Evolutionary conservation across 768 basidiomycete genomes (phyloP).

Genomic region (Exsudoporus frostii): DNA sequence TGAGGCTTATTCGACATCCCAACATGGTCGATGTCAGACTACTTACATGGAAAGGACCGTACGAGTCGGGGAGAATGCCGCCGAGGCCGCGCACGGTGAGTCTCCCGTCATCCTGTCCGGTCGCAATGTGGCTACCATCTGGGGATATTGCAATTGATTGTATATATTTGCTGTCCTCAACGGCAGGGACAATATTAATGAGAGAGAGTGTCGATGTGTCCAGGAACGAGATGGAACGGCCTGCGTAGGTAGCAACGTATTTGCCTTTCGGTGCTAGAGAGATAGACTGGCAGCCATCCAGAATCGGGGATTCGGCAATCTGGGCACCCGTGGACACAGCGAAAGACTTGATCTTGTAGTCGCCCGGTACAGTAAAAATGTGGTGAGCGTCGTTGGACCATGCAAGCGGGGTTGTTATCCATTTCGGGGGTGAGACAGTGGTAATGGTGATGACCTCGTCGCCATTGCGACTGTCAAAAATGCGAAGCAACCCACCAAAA

Average conservation of each 20-base stretch:
- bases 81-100: no score
- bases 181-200: no score
- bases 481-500: neutral
- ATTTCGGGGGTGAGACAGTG: neutral
- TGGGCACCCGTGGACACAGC: neutral
- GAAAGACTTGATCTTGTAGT: neutral
- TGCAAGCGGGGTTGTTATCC: neutral
- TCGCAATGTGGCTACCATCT: neutral
- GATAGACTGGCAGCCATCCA: neutral
- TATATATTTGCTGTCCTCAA: neutral
- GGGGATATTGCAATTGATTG: neutral
- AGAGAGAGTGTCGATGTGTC: neutral
- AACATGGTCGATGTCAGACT: no score
- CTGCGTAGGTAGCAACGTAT: neutral
- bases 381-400: neutral
- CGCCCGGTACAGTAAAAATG: neutral
- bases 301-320: neutral
- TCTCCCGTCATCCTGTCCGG: no score
- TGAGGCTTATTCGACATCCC: no score
- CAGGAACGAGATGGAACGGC: neutral
- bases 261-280: neutral
- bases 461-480: neutral
- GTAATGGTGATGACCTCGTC: neutral
- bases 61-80: no score
- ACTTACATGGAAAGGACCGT: no score